Evolutionary conservation across 257 asterid species (phyloP).

Genomic region (Solanum dulcamara): DNA sequence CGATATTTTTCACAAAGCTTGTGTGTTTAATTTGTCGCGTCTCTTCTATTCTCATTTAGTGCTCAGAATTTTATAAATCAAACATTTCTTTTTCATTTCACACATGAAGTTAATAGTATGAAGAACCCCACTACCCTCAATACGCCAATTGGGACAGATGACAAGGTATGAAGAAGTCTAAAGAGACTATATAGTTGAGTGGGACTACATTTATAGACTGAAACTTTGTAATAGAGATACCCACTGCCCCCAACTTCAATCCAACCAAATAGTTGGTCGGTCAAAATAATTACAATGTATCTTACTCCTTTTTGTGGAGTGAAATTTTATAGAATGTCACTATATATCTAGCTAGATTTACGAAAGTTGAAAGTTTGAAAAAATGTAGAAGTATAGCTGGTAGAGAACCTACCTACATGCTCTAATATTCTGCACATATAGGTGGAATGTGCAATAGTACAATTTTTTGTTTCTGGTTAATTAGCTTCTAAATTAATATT

Average conservation of each 20-base stretch:
- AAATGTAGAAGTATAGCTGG: background rate
- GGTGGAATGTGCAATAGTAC: background rate
- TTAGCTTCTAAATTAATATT: background rate
- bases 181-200: background rate
- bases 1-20: background rate
- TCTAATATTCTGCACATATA: background rate
- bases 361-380: background rate
- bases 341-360: background rate
- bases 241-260: background rate
- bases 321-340: background rate
- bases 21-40: background rate
- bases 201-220: background rate
- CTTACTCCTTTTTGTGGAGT: background rate
- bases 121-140: too few species aligned
- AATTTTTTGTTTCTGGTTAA: background rate
- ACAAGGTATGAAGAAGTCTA: background rate
- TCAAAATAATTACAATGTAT: background rate
- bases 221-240: background rate
- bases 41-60: background rate
- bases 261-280: background rate
- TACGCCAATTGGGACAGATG: background rate
- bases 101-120: background rate
- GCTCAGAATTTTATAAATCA: background rate
- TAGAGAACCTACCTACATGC: background rate
- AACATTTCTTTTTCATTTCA: background rate